phyloP scores from a whole-genome alignment of 768 basidiomycete species.

The Leucogyrophana mollusca region DNA sequence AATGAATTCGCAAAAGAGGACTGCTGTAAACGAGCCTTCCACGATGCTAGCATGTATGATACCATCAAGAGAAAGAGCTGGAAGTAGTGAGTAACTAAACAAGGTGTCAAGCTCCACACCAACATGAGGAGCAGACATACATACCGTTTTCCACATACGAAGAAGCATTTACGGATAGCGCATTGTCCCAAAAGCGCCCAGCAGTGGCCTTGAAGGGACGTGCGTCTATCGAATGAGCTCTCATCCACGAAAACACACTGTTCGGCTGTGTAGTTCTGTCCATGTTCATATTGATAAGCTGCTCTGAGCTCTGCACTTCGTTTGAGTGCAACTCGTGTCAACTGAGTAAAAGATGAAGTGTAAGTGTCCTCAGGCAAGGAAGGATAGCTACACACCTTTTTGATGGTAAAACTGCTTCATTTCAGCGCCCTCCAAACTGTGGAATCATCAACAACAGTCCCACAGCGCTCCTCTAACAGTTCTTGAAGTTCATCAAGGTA shows the following conservation, averaged over 20 bases:
- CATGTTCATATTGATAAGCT: slow-evolving; percentile 1
- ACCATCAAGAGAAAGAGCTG: slow-evolving; percentile 23
- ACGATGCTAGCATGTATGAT: slow-evolving; percentile 16
- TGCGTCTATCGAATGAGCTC: slow-evolving; percentile 24
- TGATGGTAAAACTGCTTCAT: slow-evolving; percentile 1
- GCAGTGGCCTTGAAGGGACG: slow-evolving; percentile 13
- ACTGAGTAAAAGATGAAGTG: background rate
- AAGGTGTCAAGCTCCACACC: too few species aligned
- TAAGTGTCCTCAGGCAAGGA: background rate
- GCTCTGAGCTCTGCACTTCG: background rate
- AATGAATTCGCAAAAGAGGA: slow-evolving; percentile 19
- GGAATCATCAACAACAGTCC: slow-evolving; percentile 13
- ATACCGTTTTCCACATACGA: slow-evolving; percentile 20
- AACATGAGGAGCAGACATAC: slow-evolving; percentile 4
- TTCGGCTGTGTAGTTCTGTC: slow-evolving; percentile 8
- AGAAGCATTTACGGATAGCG: slow-evolving; percentile 6
- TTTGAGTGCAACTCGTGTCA: slow-evolving; percentile 1
- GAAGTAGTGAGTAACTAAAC: slow-evolving; percentile 27
- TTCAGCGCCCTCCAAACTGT: slow-evolving; percentile 14
- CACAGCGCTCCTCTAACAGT: slow-evolving; percentile 14
- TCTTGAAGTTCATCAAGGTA: slow-evolving; percentile 28
- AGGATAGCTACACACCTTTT: slow-evolving; percentile 3
- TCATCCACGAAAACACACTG: slow-evolving; percentile 28
- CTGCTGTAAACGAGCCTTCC: slow-evolving; percentile 10
- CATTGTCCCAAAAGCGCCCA: slow-evolving; percentile 1